Conservation (phyloP, 2,329 filamentous ascomycete species). For the Fusarium udum region DNA sequence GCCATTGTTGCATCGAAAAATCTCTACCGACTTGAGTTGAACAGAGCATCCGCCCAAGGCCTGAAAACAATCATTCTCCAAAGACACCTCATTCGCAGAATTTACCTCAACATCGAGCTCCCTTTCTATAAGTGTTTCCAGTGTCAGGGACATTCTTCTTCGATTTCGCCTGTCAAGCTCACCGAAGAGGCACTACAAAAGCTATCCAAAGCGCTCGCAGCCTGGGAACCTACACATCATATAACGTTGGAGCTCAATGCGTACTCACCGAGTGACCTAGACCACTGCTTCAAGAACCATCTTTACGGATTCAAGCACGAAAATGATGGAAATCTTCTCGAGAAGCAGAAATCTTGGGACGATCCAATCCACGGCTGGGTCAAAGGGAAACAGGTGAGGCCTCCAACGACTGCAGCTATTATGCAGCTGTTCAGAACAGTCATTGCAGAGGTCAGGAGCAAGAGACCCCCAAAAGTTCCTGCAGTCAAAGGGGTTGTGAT, state of each 20-base stretch:
- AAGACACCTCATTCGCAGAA: neutral
- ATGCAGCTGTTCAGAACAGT: neutral
- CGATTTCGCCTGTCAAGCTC: rapidly evolving
- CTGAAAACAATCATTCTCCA: neutral
- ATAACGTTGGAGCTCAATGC: neutral
- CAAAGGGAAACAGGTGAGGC: neutral
- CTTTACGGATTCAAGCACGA: neutral
- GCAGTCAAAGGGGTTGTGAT: neutral
- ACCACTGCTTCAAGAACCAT: constrained; percentile 1
- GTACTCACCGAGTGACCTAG: neutral
- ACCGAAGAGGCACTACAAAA: neutral
- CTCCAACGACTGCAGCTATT: neutral
- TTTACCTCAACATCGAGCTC: neutral
- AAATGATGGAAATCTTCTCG: neutral
- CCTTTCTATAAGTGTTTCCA: neutral
- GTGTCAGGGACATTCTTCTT: neutral
- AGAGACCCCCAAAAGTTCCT: neutral
- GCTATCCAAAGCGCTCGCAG: neutral
- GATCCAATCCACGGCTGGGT: neutral
- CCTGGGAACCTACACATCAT: neutral
- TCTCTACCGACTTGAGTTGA: neutral
- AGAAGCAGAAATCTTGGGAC: neutral
- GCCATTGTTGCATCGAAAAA: neutral
- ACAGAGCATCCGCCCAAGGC: neutral
- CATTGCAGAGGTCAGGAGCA: rapidly evolving